Base-by-base conservation (phyloP, 768 basidiomycete genomes). In the Nevesoporus exiguus region DNA sequence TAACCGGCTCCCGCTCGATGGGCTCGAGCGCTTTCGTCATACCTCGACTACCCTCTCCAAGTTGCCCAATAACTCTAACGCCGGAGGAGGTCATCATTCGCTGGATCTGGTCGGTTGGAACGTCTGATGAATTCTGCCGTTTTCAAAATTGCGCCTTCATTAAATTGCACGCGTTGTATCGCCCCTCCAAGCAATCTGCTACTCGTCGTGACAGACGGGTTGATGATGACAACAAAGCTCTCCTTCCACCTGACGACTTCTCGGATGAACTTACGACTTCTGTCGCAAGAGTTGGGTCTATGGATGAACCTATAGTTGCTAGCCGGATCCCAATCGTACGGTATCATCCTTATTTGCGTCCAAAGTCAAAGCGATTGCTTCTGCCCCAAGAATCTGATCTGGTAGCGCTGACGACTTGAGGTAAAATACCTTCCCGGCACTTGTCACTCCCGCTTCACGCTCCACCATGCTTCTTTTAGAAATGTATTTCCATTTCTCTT, bases 11-110 rank as follows among this genome's bases (percentile, higher is more conserved):
- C 27, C 55, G 61, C 19, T 48, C 42, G 14, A n/a, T 24, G 6
- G 4, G 11, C 3, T 56, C 64, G 24, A 37, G 0, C 6, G 39
- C 65, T 15, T 46, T 55, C 13, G 57, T 70, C 39, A 61, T 70
- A 24, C 70, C 70, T 36, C 62, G 66, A 3, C 48, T 71, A 17
- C 60, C 63, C 42, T 61, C 66, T 9, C 69, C 61, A 3, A 40
- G 51, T 44, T 61, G 59, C 17, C 61, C 60, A 3, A 37, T 71
- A 22, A 6, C 43, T 11, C 8, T 54, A 30, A 61, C 58, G 5
- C 57, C 47, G 3, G 62, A 69, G 31, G 59, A 62, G n/a, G 51
- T 49, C 30, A 41, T 52, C 39, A 55, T 65, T 25, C 63, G 56
- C 19, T 62, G 56, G 61, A 24, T 57, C 47, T 71, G 63, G 62